Conservation (phyloP, 202 grass and related monocot genomes). For the Setaria viridis region DNA sequence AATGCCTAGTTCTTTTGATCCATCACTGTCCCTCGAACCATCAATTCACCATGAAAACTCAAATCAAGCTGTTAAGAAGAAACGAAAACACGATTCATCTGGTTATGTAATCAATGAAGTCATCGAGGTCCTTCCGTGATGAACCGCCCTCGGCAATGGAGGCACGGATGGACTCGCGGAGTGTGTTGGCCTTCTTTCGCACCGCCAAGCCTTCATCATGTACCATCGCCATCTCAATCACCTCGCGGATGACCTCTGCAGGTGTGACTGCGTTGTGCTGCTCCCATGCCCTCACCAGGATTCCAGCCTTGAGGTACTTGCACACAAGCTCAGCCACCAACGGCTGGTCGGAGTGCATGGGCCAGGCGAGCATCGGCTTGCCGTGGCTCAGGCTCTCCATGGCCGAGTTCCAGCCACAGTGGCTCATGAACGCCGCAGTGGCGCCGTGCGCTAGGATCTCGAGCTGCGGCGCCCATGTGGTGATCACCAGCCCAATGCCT, state of each 20-base stretch:
- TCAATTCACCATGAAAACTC: not conserved
- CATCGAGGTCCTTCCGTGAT: conserved; percentile 48
- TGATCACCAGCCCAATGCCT: conserved; percentile 52
- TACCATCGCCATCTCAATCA: conserved; percentile 40
- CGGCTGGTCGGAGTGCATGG: conserved; percentile 79
- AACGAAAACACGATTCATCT: not conserved
- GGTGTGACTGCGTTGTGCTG: conserved; percentile 33
- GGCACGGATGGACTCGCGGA: conserved; percentile 43
- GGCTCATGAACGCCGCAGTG: conserved; percentile 72
- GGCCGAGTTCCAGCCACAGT: conserved; percentile 89
- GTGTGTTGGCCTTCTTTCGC: conserved; percentile 7
- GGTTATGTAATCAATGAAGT: conserved; percentile 49
- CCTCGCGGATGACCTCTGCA: conserved; percentile 36
- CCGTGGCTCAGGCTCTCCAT: conserved; percentile 73
- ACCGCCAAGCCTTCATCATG: conserved; percentile 31
- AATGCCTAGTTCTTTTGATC: too few relatives aligned
- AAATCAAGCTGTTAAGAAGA: not conserved
- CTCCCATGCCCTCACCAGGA: conserved; percentile 50
- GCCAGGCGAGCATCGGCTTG: conserved; percentile 64
- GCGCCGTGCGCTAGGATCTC: conserved; percentile 69
- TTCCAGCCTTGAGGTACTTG: conserved; percentile 54
- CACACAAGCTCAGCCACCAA: conserved; percentile 59
- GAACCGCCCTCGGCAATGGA: conserved; percentile 41
- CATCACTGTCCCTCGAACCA: not conserved
- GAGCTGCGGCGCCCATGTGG: conserved; percentile 71